These are phyloP conservation scores for Aristolochia contorta DNA, from an alignment of 164 flowering plant species.

Conservation along the genomic window DNA sequence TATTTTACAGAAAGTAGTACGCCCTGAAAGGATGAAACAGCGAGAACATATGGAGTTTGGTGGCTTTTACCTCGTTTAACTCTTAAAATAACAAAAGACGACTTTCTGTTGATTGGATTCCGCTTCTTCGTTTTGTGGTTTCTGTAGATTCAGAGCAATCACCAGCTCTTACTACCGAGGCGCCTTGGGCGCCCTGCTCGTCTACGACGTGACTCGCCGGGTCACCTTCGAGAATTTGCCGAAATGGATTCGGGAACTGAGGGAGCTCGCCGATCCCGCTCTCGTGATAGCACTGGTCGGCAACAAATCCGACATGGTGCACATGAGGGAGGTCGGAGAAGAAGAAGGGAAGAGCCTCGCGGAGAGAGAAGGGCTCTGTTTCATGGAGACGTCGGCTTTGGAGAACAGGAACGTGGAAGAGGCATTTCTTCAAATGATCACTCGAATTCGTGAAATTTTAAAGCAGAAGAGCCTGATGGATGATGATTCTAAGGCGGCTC, in stretches of 20 bases:
- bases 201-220: conserved; percentile 64
- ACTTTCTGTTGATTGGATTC: no score
- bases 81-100: no score
- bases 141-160: conserved; percentile 64
- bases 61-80: no score
- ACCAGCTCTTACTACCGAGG: conserved; percentile 84
- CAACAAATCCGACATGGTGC: conserved; percentile 51
- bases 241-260: conserved; percentile 62
- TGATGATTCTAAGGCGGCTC: conserved; percentile 28
- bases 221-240: conserved; percentile 39
- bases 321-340: conserved; percentile 34
- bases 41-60: no score
- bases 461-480: conserved; percentile 39
- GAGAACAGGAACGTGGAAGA: conserved; percentile 49
- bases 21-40: no score
- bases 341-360: conserved; percentile 56
- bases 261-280: conserved; percentile 36
- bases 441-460: conserved; percentile 35
- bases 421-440: conserved; percentile 54
- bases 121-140: background rate
- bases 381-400: conserved; percentile 33
- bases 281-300: conserved; percentile 70
- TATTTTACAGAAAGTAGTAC: no score
- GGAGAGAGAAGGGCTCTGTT: conserved; percentile 44
- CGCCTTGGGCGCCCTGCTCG: conserved; percentile 65